Base-by-base conservation (phyloP, 441 rosid species). In the Iberis amara region DNA sequence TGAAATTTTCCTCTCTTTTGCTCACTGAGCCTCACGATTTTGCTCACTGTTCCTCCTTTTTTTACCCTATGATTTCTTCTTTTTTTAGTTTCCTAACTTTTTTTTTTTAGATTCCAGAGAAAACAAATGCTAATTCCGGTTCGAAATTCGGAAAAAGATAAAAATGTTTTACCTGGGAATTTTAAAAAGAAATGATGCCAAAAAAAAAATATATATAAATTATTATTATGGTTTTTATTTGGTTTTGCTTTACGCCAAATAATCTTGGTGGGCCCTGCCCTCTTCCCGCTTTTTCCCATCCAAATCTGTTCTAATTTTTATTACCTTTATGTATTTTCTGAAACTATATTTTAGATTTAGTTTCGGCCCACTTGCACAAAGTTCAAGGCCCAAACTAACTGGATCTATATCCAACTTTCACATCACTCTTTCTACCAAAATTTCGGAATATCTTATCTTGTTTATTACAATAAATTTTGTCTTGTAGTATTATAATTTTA, bases 11-110 rank as follows among this genome's bases (percentile, higher is more conserved):
- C 68, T 50, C 44, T 32, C 57, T 40, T 47, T 63, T 41, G 46
- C 57, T 64, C 58, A 64, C 69, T 64, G 58, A 58, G 68, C 55
- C 68, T 50, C 44, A 40, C 57, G 15, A 64, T 40, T 55, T 63
- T 41, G 46, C 57, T 64, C 58, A 64, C 69, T 64, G 58, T 50
- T 50, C 27, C 47, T 8, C 57, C 62, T 15, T 42, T 26, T 31
- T 47, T 52, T 8, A 3, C 30, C 6, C 30, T 26, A 14, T 52
- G 5, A 12, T 35, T 45, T 27, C 6, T 23, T n/a, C 39, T 57
- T 36, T 26, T n/a, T 30, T 31, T 47, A 31, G 2, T 31, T 48
- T 33, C 18, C 18, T 14, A 50, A 18, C 21, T 18, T 18, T 18
- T 18, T 5, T 0, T 37, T 35, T 61, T 44, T 30, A 28, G 24